Conservation (phyloP, 352 stramenopile species). For the Saprolegnia diclina region DNA sequence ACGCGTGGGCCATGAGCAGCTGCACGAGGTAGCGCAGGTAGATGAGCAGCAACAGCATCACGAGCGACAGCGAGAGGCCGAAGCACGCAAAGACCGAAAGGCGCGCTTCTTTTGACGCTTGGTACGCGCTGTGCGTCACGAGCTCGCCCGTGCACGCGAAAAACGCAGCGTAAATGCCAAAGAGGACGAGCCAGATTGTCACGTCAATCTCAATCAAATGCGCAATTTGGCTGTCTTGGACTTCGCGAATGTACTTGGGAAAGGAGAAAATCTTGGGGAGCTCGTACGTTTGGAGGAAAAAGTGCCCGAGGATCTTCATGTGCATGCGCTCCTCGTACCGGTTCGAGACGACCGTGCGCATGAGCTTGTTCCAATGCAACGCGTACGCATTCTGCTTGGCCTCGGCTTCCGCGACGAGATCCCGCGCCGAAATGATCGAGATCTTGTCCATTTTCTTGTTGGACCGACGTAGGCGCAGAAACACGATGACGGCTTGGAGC, state of each 20-base stretch:
- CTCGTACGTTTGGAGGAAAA: constrained; percentile 42
- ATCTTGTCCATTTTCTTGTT: constrained; percentile 37
- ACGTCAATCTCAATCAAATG: constrained; percentile 75
- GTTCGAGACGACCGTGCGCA: neutral
- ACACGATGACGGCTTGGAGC: constrained; percentile 45
- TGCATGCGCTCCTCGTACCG: constrained; percentile 32
- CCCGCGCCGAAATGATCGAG: constrained; percentile 42
- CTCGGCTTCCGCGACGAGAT: constrained; percentile 33
- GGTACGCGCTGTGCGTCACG: constrained; percentile 2
- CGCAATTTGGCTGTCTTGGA: constrained; percentile 69
- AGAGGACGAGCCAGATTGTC: constrained; percentile 41
- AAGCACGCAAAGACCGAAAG: constrained; percentile 9
- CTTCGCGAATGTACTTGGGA: constrained; percentile 66
- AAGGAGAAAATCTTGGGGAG: constrained; percentile 53
- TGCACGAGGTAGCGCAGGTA: constrained; percentile 18
- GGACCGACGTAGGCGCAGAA: constrained; percentile 37
- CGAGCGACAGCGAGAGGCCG: neutral
- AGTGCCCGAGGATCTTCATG: constrained; percentile 39
- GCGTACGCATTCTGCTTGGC: neutral
- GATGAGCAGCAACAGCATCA: constrained; percentile 5
- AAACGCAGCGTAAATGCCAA: constrained; percentile 12
- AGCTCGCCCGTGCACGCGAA: constrained; percentile 13
- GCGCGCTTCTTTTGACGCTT: neutral
- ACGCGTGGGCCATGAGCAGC: constrained; percentile 11
- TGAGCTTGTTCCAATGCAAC: constrained; percentile 17